Evolutionary conservation across 345 rosid species (phyloP).

Genomic region (Boechera retrofracta): DNA sequence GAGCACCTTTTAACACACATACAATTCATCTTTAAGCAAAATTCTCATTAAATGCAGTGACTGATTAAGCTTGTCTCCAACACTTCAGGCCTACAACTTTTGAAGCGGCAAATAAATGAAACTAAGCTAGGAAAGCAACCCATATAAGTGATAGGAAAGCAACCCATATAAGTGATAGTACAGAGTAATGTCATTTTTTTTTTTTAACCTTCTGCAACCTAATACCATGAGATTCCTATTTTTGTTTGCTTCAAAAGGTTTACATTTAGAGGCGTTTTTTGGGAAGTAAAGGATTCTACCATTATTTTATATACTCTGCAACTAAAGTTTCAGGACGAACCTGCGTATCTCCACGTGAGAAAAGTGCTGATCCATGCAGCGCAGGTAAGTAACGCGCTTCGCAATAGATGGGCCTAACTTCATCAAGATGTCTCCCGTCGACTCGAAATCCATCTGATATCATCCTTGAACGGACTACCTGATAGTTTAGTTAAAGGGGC

Average conservation of each 20-base stretch:
- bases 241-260: neutral
- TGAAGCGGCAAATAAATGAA: slow-evolving; percentile 1
- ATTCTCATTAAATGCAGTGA: slow-evolving; percentile 15
- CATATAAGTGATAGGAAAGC: neutral
- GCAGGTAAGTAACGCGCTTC: slow-evolving; percentile 72
- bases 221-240: no score
- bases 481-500: slow-evolving; percentile 34
- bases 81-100: slow-evolving; percentile 19
- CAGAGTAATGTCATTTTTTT: neutral
- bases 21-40: slow-evolving; percentile 7
- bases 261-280: neutral
- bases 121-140: slow-evolving; percentile 16
- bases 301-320: neutral
- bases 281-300: neutral
- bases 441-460: slow-evolving; percentile 83
- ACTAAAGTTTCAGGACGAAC: slow-evolving; percentile 47
- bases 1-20: slow-evolving; percentile 67
- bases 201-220: neutral
- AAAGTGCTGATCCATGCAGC: slow-evolving; percentile 89
- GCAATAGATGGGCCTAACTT: slow-evolving; percentile 85
- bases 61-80: slow-evolving; percentile 12
- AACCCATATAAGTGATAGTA: neutral
- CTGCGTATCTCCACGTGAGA: slow-evolving; percentile 98
- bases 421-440: slow-evolving; percentile 87
- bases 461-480: slow-evolving; percentile 92